Conservation (phyloP, 257 asterid genomes). For the Linderniella brevidens region DNA sequence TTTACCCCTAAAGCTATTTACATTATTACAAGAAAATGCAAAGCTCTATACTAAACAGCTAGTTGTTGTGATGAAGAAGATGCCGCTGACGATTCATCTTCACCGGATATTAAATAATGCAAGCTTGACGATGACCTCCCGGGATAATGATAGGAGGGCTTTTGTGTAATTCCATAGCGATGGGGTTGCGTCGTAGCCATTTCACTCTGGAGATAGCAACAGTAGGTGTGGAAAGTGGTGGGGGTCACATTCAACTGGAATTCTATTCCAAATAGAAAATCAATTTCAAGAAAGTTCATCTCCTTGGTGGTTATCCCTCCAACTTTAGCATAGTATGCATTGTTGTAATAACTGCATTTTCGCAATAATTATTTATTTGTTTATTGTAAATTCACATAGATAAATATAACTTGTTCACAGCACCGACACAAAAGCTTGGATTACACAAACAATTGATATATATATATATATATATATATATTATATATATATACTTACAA, state of each 20-base stretch:
- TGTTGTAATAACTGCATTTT: slow-evolving; percentile 1
- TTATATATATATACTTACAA: slow-evolving; percentile 37
- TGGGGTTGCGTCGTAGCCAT: slow-evolving; percentile 2
- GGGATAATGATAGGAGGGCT: slow-evolving; percentile 13
- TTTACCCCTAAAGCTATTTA: too few species aligned
- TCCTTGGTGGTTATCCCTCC: background rate
- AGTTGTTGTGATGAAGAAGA: slow-evolving; percentile 36
- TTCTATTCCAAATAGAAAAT: slow-evolving; percentile 1
- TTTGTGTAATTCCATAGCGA: slow-evolving; percentile 10
- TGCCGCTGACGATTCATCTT: slow-evolving; percentile 45
- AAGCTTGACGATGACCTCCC: slow-evolving; percentile 22
- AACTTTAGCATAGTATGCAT: background rate
- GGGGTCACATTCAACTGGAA: slow-evolving; percentile 5
- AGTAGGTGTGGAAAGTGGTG: slow-evolving; percentile 1
- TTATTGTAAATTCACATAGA: too few species aligned
- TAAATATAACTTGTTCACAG: too few species aligned
- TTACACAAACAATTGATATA: too few species aligned
- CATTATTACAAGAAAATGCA: too few species aligned
- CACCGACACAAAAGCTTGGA: background rate
- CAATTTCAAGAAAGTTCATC: slow-evolving; percentile 4
- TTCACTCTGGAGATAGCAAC: slow-evolving; percentile 1
- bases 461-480: too few species aligned
- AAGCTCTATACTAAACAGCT: slow-evolving; percentile 18
- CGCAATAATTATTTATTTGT: too few species aligned
- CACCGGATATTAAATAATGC: slow-evolving; percentile 21